phyloP scores from a whole-genome alignment of 2,329 filamentous ascomycete species.

The Trichophyton verrucosum region DNA sequence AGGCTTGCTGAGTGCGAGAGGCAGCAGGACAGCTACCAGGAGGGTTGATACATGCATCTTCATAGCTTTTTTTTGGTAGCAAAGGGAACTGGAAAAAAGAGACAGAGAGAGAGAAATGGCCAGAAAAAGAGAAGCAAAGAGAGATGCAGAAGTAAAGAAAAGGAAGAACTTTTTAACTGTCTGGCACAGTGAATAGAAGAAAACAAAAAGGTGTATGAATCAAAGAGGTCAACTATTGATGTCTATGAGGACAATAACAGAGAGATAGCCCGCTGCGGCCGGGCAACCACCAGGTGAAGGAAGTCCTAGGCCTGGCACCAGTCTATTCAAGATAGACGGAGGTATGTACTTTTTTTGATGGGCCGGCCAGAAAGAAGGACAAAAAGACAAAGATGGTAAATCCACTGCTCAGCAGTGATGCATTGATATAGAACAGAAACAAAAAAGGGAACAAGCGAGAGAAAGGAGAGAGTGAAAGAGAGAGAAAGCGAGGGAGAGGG shows the following conservation, averaged over 20 bases:
- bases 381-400: neutral
- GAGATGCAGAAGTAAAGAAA: neutral
- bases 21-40: neutral
- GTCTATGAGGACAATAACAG: neutral
- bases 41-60: slow-evolving; percentile 13
- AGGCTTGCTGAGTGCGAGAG: slow-evolving; percentile 14
- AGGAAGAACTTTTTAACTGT: neutral
- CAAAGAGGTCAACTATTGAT: neutral
- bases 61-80: neutral
- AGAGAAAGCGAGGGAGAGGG: neutral
- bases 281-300: neutral
- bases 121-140: neutral
- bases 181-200: neutral
- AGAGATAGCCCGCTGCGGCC: neutral
- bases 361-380: neutral
- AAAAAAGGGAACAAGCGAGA: neutral
- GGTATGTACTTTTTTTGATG: neutral
- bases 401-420: neutral
- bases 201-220: neutral
- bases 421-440: neutral
- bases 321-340: neutral
- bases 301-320: neutral
- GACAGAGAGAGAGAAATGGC: neutral
- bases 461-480: neutral
- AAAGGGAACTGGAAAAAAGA: neutral